Conservation (phyloP, 148 eudicot genomes). For the Heliosperma pusillum region DNA sequence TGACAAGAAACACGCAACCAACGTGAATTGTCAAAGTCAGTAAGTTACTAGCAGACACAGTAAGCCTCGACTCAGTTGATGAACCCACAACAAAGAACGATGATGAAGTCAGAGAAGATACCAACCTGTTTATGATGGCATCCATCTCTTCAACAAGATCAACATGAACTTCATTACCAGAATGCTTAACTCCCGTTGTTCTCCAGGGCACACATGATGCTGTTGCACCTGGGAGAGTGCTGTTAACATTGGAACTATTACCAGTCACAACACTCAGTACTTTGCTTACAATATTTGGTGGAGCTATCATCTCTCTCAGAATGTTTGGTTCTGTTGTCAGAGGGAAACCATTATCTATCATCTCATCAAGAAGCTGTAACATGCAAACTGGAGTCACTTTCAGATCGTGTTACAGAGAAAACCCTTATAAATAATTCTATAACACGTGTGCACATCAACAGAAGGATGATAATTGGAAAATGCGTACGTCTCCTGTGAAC, state of each 20-base stretch:
- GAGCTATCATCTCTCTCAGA: slow-evolving; percentile 89
- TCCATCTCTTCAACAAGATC: slow-evolving; percentile 95
- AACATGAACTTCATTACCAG: slow-evolving; percentile 84
- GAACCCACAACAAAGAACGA: background rate
- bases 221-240: slow-evolving; percentile 81
- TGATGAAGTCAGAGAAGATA: background rate
- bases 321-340: slow-evolving; percentile 93
- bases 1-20: too few relatives aligned
- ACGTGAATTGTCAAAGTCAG: too few relatives aligned
- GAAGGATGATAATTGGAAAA: too few relatives aligned
- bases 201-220: slow-evolving; percentile 96
- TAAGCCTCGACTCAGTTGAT: background rate
- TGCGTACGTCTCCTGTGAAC: too few relatives aligned
- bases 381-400: slow-evolving; percentile 24
- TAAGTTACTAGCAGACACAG: too few relatives aligned
- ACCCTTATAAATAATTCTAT: background rate
- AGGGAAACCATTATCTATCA: slow-evolving; percentile 99
- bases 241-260: slow-evolving; percentile 78
- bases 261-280: slow-evolving; percentile 95
- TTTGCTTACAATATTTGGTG: slow-evolving; percentile 91
- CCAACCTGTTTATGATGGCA: slow-evolving; percentile 74
- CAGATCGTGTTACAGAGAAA: slow-evolving; percentile 5
- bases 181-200: slow-evolving; percentile 71
- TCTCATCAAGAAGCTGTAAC: slow-evolving; percentile 93
- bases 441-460: background rate